phyloP scores from a whole-genome alignment of 78 protist genomes.

The Creolimax fragrantissima region DNA sequence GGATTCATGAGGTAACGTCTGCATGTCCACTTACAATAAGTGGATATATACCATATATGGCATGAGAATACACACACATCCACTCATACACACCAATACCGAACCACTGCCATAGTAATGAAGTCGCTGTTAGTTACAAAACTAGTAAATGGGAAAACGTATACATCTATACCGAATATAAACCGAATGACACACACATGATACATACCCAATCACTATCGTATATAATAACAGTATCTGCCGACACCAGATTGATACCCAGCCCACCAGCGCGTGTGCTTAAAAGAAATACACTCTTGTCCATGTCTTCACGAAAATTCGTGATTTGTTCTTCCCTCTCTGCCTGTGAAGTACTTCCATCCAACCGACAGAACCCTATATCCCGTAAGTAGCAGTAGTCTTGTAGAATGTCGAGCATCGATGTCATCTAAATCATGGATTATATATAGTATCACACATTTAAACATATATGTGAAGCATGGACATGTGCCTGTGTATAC shows the following conservation, averaged over 20 bases:
- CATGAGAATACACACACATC: too few relatives aligned
- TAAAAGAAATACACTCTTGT: constrained; percentile 70
- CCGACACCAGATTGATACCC: constrained; percentile 93
- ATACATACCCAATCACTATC: constrained; percentile 93
- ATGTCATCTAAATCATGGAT: constrained; percentile 59
- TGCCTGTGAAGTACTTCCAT: constrained; percentile 40
- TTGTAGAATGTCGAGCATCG: constrained; percentile 52
- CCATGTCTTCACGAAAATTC: constrained; percentile 4
- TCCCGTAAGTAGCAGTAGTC: constrained; percentile 30
- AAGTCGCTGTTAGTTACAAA: too few relatives aligned
- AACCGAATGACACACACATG: too few relatives aligned
- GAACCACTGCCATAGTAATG: too few relatives aligned
- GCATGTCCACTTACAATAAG: too few relatives aligned
- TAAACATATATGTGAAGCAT: constrained; percentile 38
- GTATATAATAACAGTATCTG: constrained; percentile 90
- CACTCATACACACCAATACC: too few relatives aligned
- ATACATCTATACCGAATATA: too few relatives aligned
- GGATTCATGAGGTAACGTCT: too few relatives aligned
- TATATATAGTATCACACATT: neutral
- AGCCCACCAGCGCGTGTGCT: constrained; percentile 98
- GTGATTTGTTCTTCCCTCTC: constrained; percentile 24
- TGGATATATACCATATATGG: too few relatives aligned
- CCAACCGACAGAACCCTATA: constrained; percentile 47
- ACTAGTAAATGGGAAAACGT: too few relatives aligned
- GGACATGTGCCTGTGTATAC: neutral